Evolutionary conservation across 202 grass and related monocot species (phyloP).

Genomic region (Setaria viridis): DNA sequence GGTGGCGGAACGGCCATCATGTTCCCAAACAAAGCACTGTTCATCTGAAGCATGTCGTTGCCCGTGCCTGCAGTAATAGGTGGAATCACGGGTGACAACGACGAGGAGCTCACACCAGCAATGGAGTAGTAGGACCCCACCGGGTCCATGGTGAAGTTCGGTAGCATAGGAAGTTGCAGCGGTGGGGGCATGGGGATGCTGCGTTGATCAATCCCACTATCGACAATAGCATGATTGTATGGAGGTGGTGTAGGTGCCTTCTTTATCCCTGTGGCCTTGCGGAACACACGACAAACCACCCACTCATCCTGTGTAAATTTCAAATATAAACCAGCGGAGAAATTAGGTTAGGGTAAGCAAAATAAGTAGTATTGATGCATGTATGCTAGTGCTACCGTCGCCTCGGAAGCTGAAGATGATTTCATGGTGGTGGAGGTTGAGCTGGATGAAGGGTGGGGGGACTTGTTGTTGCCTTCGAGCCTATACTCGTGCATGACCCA

Average conservation of each 20-base stretch:
- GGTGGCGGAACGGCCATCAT: background rate
- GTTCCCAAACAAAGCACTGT: conserved; percentile 2
- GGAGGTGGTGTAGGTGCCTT: conserved; percentile 11
- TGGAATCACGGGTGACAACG: background rate
- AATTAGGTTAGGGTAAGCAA: background rate
- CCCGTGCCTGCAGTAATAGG: conserved; percentile 11
- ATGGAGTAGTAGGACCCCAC: background rate
- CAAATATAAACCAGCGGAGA: background rate
- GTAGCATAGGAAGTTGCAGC: background rate
- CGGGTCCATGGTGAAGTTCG: conserved; percentile 29
- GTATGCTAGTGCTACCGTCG: background rate
- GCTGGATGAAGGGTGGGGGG: conserved; percentile 2
- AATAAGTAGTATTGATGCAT: background rate
- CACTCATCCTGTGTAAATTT: conserved; percentile 57
- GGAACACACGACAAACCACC: conserved; percentile 70
- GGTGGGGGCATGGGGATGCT: conserved; percentile 4
- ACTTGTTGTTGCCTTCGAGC: conserved; percentile 42
- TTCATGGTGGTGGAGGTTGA: conserved; percentile 10
- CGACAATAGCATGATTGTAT: background rate
- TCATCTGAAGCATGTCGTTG: background rate
- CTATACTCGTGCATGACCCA: conserved; percentile 89
- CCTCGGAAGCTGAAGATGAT: conserved; percentile 41
- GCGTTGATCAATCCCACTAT: conserved; percentile 4
- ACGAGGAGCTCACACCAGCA: background rate
- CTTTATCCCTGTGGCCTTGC: conserved; percentile 58